phyloP scores from a whole-genome alignment of 257 asterid species.

The Ilex asprella region DNA sequence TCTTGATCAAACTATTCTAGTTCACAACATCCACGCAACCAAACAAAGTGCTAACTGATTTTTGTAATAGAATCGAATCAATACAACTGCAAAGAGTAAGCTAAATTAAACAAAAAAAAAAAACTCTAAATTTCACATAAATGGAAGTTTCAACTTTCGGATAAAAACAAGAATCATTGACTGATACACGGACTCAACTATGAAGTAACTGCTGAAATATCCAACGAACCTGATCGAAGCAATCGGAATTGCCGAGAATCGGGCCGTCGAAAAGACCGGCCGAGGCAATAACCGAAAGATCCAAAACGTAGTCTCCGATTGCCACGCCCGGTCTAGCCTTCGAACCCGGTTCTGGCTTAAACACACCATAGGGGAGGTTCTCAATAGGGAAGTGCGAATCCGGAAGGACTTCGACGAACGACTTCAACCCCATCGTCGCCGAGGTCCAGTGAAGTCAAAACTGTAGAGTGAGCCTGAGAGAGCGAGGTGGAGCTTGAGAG shows the following conservation, averaged over 20 bases:
- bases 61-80: too few species aligned
- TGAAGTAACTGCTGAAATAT: background rate
- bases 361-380: conserved; percentile 94
- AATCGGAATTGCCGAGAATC: conserved; percentile 48
- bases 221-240: conserved; percentile 60
- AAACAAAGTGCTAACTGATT: too few species aligned
- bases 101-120: too few species aligned
- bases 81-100: too few species aligned
- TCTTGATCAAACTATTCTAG: too few species aligned
- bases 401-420: conserved; percentile 65
- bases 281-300: conserved; percentile 53
- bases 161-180: background rate
- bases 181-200: background rate
- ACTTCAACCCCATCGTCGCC: conserved; percentile 50
- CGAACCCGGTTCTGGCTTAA: conserved; percentile 49
- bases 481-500: too few species aligned
- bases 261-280: conserved; percentile 87
- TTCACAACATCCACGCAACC: too few species aligned
- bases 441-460: too few species aligned
- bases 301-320: conserved; percentile 70
- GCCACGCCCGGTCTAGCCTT: conserved; percentile 81
- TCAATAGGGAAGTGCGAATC: conserved; percentile 94
- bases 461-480: too few species aligned
- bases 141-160: too few species aligned
- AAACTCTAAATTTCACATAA: background rate